A percentile compares a stretch with the other conserved stretches of the same genome.
Conservation (phyloP, 1,284 basidiomycete genomes). For the Afroboletus lepidellus region DNA sequence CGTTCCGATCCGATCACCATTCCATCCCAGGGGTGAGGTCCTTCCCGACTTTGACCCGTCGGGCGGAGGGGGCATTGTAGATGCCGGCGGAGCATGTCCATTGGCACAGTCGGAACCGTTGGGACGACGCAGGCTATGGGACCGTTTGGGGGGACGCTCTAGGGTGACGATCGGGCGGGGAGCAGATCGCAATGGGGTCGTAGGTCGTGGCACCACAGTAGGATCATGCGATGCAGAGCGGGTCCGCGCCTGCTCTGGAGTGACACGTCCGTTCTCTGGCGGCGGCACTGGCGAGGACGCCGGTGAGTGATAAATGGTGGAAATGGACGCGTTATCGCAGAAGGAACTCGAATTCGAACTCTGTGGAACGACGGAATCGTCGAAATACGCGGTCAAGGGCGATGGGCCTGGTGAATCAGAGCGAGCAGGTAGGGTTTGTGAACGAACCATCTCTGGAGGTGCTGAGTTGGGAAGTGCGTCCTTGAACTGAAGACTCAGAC, state of each 20-base stretch:
- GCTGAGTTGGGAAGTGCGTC: slow-evolving; percentile 32
- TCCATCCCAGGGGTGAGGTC: slow-evolving; percentile 21
- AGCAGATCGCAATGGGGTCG: slow-evolving; percentile 16
- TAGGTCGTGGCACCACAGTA: slow-evolving; percentile 9
- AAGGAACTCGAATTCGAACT: slow-evolving; percentile 23
- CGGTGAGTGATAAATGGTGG: slow-evolving; percentile 33
- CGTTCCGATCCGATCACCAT: slow-evolving; percentile 30
- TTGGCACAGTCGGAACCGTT: slow-evolving; percentile 7
- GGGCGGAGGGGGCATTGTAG: slow-evolving; percentile 15
- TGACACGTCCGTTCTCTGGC: slow-evolving; percentile 19
- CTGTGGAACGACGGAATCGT: slow-evolving; percentile 17
- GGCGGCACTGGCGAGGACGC: slow-evolving; percentile 28
- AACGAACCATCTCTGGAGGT: slow-evolving; percentile 37
- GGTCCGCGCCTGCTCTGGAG: slow-evolving; percentile 19
- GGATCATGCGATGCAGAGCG: slow-evolving; percentile 30
- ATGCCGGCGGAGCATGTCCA: slow-evolving; percentile 5
- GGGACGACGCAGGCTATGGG: slow-evolving; percentile 21
- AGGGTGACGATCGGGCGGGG: slow-evolving; percentile 22
- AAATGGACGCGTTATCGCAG: slow-evolving; percentile 31
- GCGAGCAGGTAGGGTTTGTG: slow-evolving; percentile 29
- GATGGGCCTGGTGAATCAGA: slow-evolving; percentile 23
- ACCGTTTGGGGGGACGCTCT: slow-evolving; percentile 30
- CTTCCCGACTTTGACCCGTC: slow-evolving; percentile 21
- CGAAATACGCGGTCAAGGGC: slow-evolving; percentile 16
- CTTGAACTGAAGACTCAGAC: slow-evolving; percentile 34